A percentile compares a stretch with the other conserved stretches of the same genome.
phyloP scores from a whole-genome alignment of 1,139 yeast genomes.

The Casaregolazyma suthepensis region DNA sequence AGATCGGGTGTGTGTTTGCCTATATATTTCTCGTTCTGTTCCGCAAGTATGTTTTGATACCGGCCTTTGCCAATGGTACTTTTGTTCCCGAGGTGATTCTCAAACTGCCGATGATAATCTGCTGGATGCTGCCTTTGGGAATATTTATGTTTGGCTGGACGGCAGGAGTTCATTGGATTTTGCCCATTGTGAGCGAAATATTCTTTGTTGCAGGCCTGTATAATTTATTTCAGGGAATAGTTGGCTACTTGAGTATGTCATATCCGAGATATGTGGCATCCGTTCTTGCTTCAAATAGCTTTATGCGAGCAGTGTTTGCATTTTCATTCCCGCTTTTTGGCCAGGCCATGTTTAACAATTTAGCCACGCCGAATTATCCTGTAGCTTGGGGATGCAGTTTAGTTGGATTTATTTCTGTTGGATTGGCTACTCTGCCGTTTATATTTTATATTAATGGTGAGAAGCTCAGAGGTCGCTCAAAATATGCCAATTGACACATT shows the following conservation, averaged over 20 bases:
- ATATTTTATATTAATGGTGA: slow-evolving; percentile 53
- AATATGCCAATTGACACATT: slow-evolving; percentile 22
- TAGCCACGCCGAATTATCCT: slow-evolving; percentile 42
- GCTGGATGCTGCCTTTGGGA: slow-evolving; percentile 48
- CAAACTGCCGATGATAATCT: slow-evolving; percentile 33
- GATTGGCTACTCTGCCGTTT: slow-evolving; percentile 49
- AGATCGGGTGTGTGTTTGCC: slow-evolving; percentile 39
- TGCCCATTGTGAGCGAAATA: slow-evolving; percentile 68
- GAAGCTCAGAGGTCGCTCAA: slow-evolving; percentile 37
- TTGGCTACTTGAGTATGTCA: slow-evolving; percentile 63
- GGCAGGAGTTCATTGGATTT: slow-evolving; percentile 72
- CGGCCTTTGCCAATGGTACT: slow-evolving; percentile 6
- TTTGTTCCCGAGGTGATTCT: slow-evolving; percentile 15
- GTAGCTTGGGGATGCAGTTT: slow-evolving; percentile 53
- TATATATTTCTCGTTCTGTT: slow-evolving; percentile 16
- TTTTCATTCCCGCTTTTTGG: slow-evolving; percentile 56
- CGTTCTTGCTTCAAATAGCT: slow-evolving; percentile 49
- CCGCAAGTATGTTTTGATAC: slow-evolving; percentile 9
- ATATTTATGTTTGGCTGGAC: slow-evolving; percentile 50
- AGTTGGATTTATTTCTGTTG: slow-evolving; percentile 40
- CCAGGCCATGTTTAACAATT: slow-evolving; percentile 40
- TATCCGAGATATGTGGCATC: slow-evolving; percentile 67
- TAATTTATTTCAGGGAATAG: slow-evolving; percentile 66
- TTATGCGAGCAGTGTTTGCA: slow-evolving; percentile 46
- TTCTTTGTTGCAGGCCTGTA: slow-evolving; percentile 73